These are phyloP conservation scores for Gardenia jasminoides DNA, from an alignment of 257 asterid species.

Conservation along the genomic window DNA sequence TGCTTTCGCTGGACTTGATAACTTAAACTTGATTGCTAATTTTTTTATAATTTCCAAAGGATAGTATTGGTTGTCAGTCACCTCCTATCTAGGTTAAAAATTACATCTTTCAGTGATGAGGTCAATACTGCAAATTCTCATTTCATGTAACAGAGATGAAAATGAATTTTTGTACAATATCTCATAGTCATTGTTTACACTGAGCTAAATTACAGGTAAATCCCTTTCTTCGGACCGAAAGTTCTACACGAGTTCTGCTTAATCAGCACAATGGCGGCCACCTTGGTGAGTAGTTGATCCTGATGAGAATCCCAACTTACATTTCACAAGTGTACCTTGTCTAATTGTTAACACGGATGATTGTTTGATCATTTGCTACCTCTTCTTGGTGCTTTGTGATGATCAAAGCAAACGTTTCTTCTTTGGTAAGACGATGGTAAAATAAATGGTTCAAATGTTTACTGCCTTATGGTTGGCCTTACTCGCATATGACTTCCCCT, in stretches of 20 bases:
- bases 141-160: background rate
- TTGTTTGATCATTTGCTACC: background rate
- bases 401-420: background rate
- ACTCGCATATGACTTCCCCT: background rate
- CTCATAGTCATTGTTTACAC: background rate
- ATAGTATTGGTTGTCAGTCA: background rate
- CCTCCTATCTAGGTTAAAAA: too few relatives aligned
- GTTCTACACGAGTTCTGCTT: background rate
- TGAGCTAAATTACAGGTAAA: slow-evolving; percentile 7
- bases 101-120: background rate
- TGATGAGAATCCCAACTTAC: background rate
- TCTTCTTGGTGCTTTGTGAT: too few relatives aligned
- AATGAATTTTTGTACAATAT: background rate
- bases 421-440: background rate
- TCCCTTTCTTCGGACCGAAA: background rate
- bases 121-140: background rate
- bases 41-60: background rate
- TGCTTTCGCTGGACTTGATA: background rate
- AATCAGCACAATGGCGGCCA: slow-evolving; percentile 25
- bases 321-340: background rate
- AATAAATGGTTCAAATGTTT: background rate
- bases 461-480: background rate
- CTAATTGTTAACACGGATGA: background rate
- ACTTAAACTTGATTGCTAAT: background rate
- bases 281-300: slow-evolving; percentile 15